phyloP scores from a whole-genome alignment of 1,284 basidiomycete species.

The Naganishia sp. region DNA sequence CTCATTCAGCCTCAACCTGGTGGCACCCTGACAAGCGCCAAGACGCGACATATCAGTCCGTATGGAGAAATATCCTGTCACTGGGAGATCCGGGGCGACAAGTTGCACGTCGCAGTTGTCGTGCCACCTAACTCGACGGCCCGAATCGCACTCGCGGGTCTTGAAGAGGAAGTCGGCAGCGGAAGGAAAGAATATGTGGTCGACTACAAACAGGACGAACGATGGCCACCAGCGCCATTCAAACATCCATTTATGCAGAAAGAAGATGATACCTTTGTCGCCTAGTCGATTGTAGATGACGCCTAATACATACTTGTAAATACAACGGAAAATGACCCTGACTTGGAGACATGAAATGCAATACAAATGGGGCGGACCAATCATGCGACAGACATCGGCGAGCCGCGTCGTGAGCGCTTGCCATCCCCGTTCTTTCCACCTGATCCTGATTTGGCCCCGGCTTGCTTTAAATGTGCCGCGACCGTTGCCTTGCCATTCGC shows the following conservation, averaged over 20 bases:
- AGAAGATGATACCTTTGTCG: conserved; percentile 7
- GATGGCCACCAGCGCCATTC: conserved; percentile 38
- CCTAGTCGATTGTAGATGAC: background rate
- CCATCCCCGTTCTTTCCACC: conserved; percentile 13
- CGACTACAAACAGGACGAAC: conserved; percentile 33
- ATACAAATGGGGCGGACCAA: background rate
- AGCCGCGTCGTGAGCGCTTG: conserved; percentile 20
- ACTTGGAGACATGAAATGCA: background rate
- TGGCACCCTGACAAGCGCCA: conserved; percentile 43
- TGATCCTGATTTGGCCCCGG: conserved; percentile 11
- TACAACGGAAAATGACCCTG: conserved; percentile 5
- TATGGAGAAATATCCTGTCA: conserved; percentile 28
- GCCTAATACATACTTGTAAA: background rate
- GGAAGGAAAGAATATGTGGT: conserved; percentile 37
- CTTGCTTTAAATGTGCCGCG: conserved; percentile 1
- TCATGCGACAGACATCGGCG: conserved; percentile 22
- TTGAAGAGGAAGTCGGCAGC: conserved; percentile 37
- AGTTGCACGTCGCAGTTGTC: conserved; percentile 35
- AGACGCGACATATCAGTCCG: conserved; percentile 26
- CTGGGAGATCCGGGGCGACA: conserved; percentile 37
- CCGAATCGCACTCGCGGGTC: conserved; percentile 35
- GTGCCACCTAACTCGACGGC: conserved; percentile 44
- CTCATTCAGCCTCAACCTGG: conserved; percentile 45
- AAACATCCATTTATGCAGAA: conserved; percentile 16
- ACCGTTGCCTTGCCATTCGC: conserved; percentile 14